phyloP scores from a whole-genome alignment of 441 rosid species.

The Erodium texanum region DNA sequence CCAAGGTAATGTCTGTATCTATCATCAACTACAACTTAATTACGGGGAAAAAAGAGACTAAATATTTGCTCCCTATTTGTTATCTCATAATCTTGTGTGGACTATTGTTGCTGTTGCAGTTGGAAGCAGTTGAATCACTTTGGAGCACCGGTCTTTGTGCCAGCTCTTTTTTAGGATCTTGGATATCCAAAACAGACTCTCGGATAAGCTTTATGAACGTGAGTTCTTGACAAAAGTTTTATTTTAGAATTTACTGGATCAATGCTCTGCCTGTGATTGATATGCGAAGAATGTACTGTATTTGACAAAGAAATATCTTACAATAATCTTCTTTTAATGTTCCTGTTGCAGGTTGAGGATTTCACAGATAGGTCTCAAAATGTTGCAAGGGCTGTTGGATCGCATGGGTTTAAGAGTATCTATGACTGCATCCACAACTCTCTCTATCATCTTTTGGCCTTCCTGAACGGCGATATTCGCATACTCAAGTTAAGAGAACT shows the following conservation, averaged over 20 bases:
- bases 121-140: slow-evolving; percentile 37
- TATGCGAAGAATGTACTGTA: too few species aligned
- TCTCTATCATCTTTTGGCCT: slow-evolving; percentile 18
- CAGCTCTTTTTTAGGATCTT: slow-evolving; percentile 33
- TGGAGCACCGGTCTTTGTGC: slow-evolving; percentile 47
- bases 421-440: slow-evolving; percentile 28
- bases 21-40: neutral
- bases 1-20: slow-evolving; percentile 29
- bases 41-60: neutral
- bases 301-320: too few species aligned
- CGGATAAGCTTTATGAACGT: slow-evolving; percentile 20
- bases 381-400: slow-evolving; percentile 38
- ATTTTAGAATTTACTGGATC: neutral
- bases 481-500: slow-evolving; percentile 17
- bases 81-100: neutral
- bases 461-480: slow-evolving; percentile 21
- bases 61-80: neutral
- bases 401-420: slow-evolving; percentile 26
- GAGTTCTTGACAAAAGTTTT: slow-evolving; percentile 6
- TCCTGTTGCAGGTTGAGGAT: slow-evolving; percentile 38
- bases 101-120: slow-evolving; percentile 31
- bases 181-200: slow-evolving; percentile 33
- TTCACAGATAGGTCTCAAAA: slow-evolving; percentile 31
- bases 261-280: neutral
- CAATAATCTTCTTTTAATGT: neutral